Evolutionary conservation across 2,329 filamentous ascomycete species (phyloP), one percentile per base, ranked within the genome.

Genomic region (Penicillium sp.): DNA sequence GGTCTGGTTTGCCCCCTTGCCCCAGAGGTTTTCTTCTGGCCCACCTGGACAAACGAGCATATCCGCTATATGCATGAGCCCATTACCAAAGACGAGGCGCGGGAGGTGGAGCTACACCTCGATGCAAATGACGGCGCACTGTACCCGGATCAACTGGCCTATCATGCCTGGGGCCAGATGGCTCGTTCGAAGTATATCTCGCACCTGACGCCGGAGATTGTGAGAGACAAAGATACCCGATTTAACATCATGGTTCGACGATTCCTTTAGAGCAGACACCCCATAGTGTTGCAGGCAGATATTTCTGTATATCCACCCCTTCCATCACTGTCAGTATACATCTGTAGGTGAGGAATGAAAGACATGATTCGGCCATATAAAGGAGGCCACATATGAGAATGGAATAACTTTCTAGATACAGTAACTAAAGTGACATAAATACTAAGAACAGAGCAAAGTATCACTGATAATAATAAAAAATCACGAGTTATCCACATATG

Each of bases 131-230:
- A 65, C 3, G 72, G 73, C 1, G 68, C 68, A 12, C 58, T 75
- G 28, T 73, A 69, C 35, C 63, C 63, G 21, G 66, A 71, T 51
- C 72, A 75, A 61, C 62, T 74, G 16, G 71, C 71, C 5, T 74
- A 73, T 54, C 72, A 74, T 55, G 66, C 69, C 12, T 75, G 73
- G 72, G 70, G 67, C 43, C 72, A 75, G 63, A 70, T 72, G 64
- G 67, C 73, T 0, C 8, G 48, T 28, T 64, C 69, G 38, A 60
- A 66, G 9, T 68, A 72, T 55, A 63, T 75, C 5, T 65, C 66
- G 52, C 57, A 64, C 40, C 61, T 75, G 47, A 73, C 68, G 1
- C 69, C 70, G 1, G 65, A 69, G 38, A 56, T 62, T 4, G 65
- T 74, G n/a, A 65, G 65, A 51, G 64, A 52, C 9, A 62, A 60